Conservation (phyloP, 176 grass and related monocot species). For the Saccharum spontaneum region DNA sequence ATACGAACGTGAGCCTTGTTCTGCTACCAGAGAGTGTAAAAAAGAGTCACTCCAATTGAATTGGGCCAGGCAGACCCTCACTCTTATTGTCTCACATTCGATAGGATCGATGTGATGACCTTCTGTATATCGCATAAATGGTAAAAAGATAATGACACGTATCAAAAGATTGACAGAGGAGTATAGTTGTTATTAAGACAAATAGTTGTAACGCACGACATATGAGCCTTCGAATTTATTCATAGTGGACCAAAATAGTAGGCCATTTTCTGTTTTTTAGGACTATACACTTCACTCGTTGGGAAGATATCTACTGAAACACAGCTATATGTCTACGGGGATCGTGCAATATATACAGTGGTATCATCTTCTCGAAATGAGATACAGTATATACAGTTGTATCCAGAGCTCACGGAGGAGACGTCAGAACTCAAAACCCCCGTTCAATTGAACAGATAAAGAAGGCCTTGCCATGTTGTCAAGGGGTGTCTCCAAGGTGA, state of each 20-base stretch:
- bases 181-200: neutral
- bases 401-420: slow-evolving; percentile 29
- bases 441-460: slow-evolving; percentile 33
- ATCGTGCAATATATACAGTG: slow-evolving; percentile 49
- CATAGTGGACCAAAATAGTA: neutral
- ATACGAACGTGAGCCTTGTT: too few relatives aligned
- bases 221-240: neutral
- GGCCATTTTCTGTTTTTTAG: neutral
- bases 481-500: slow-evolving; percentile 79
- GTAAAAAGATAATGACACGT: neutral
- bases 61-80: too few relatives aligned
- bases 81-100: too few relatives aligned
- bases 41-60: too few relatives aligned
- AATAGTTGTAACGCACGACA: neutral
- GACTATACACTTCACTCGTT: neutral
- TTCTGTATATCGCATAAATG: neutral
- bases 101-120: neutral
- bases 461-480: slow-evolving; percentile 61
- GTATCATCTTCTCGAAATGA: slow-evolving; percentile 18
- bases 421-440: slow-evolving; percentile 77
- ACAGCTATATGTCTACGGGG: neutral
- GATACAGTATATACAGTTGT: slow-evolving; percentile 22
- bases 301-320: slow-evolving; percentile 15
- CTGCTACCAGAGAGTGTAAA: too few relatives aligned
- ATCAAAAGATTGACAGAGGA: neutral